phyloP scores from a whole-genome alignment of 371 early-diverging fungal species.

The Haplosporangium sp. region DNA sequence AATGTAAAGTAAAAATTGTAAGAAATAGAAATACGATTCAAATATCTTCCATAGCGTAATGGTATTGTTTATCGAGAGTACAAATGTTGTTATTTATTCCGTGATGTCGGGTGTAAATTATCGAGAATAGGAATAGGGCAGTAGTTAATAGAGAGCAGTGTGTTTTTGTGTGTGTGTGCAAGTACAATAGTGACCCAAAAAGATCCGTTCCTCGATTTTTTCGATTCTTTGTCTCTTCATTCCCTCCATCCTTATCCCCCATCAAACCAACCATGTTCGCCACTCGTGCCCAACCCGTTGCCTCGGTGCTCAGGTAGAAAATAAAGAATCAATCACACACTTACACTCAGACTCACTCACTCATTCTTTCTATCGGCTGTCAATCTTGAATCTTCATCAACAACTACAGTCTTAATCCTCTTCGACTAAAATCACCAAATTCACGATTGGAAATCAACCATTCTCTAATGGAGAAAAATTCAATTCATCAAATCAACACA shows the following conservation, averaged over 20 bases:
- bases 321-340: not conserved
- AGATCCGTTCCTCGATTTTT: slow-evolving; percentile 22
- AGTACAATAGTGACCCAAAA: not conserved
- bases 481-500: not conserved
- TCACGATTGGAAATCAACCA: no score
- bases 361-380: not conserved
- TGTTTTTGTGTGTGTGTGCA: no score
- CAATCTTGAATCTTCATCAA: not conserved
- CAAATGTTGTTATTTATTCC: no score
- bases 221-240: slow-evolving; percentile 20
- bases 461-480: no score
- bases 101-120: no score
- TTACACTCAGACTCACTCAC: not conserved
- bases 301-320: slow-evolving; percentile 51
- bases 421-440: not conserved
- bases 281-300: slow-evolving; percentile 56
- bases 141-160: no score
- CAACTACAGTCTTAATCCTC: not conserved
- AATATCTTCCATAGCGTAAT: no score
- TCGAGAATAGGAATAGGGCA: no score
- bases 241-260: slow-evolving; percentile 4
- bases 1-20: no score
- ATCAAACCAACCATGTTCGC: slow-evolving; percentile 50
- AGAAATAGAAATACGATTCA: no score
- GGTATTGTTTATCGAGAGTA: no score